Conservation (phyloP, 2,329 filamentous ascomycete genomes). For the Talaromyces rugulosus region DNA sequence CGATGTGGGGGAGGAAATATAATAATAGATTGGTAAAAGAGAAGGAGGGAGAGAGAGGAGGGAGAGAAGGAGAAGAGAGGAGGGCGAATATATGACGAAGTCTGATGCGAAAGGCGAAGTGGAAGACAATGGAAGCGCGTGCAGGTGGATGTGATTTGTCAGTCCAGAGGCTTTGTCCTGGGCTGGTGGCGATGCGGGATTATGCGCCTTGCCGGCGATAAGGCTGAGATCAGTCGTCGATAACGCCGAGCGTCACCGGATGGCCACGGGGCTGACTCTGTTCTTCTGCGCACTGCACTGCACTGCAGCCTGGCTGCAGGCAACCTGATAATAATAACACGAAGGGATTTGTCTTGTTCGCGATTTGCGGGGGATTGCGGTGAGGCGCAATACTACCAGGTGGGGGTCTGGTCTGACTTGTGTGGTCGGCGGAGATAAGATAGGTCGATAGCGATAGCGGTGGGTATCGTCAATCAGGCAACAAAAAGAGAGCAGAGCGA, state of each 20-base stretch:
- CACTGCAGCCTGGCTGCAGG: background rate
- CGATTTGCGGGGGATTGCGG: conserved; percentile 1
- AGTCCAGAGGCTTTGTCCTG: conserved; percentile 11
- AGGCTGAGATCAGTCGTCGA: conserved; percentile 2
- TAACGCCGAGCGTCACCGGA: background rate
- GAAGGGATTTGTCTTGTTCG: background rate
- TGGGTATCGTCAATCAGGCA: background rate
- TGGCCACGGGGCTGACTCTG: background rate
- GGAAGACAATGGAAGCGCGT: conserved; percentile 26
- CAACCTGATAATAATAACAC: background rate
- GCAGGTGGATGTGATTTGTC: conserved; percentile 21
- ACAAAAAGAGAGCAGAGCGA: background rate
- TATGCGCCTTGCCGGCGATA: conserved; percentile 12
- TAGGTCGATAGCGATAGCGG: background rate
- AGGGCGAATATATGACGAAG: conserved; percentile 17
- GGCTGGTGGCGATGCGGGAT: conserved; percentile 12
- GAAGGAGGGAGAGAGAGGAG: background rate
- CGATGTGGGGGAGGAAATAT: background rate
- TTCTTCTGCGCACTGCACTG: background rate
- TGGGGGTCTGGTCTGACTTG: background rate
- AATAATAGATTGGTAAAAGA: background rate
- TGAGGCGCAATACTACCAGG: background rate
- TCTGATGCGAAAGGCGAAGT: conserved; percentile 18
- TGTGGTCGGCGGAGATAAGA: background rate
- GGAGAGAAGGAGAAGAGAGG: background rate